These are phyloP conservation scores for Trichothecium sympodiale DNA, from an alignment of 2,329 filamentous ascomycete genomes.

Conservation along the genomic window DNA sequence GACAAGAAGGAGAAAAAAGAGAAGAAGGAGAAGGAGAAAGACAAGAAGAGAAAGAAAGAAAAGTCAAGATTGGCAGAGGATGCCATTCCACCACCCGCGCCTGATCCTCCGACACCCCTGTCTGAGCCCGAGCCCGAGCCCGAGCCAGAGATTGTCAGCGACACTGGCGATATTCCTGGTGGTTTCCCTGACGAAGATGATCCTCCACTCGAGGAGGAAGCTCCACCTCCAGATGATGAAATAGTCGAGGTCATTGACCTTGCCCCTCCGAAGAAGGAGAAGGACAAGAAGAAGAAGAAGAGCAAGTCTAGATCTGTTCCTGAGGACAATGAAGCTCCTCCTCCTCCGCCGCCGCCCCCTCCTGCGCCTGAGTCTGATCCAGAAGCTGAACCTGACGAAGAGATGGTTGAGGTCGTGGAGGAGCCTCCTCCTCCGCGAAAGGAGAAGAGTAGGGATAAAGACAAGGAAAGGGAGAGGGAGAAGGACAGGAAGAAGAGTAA, in stretches of 20 bases:
- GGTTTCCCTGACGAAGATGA: constrained; percentile 3
- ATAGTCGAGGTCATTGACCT: constrained; percentile 3
- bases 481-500: constrained; percentile 32
- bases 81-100: constrained; percentile 3
- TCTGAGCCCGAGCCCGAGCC: too few species aligned
- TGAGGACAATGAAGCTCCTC: too few species aligned
- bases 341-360: too few species aligned
- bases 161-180: too few species aligned
- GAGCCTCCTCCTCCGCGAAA: neutral
- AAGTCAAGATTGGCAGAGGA: constrained; percentile 4
- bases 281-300: constrained; percentile 6
- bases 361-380: constrained; percentile 15
- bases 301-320: constrained; percentile 1
- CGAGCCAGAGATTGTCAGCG: too few species aligned
- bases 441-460: constrained; percentile 9
- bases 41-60: constrained; percentile 22
- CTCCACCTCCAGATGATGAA: constrained; percentile 1
- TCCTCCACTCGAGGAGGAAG: neutral
- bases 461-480: constrained; percentile 10
- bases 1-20: constrained; percentile 30
- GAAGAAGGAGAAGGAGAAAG: constrained; percentile 16
- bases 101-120: constrained; percentile 1
- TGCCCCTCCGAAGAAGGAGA: constrained; percentile 5
- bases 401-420: neutral
- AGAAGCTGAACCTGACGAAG: constrained; percentile 13